Percentiles rank a stretch among this genome's conserved stretches.
phyloP scores from a whole-genome alignment of 352 stramenopile species.

The Pythium monospermum region DNA sequence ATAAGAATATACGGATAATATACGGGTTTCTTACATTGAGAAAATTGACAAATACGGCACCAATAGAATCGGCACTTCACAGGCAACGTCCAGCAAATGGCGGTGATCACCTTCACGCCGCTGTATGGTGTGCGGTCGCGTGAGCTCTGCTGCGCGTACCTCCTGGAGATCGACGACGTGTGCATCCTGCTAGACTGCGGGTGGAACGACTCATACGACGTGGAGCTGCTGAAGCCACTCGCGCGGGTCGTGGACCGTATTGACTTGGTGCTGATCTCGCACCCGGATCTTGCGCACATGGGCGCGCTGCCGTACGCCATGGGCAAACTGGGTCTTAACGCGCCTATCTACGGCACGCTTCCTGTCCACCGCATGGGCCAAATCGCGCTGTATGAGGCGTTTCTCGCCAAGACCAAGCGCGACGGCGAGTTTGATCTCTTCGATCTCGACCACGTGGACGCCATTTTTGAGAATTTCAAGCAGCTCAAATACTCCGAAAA shows the following conservation, averaged over 20 bases:
- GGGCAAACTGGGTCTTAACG: constrained; percentile 75
- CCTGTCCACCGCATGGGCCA: constrained; percentile 96
- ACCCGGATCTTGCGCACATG: constrained; percentile 88
- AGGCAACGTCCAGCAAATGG: constrained; percentile 32
- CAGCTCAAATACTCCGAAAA: constrained; percentile 96
- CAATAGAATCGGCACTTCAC: neutral
- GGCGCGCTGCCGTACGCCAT: constrained; percentile 87
- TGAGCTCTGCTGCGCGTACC: constrained; percentile 78
- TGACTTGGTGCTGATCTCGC: constrained; percentile 88
- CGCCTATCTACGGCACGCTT: constrained; percentile 92
- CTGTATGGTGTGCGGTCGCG: constrained; percentile 84
- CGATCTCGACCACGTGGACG: constrained; percentile 92
- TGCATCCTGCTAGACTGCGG: constrained; percentile 90
- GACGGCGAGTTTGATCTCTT: constrained; percentile 90
- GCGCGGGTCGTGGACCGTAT: constrained; percentile 79
- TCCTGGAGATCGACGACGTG: constrained; percentile 90
- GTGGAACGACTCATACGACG: constrained; percentile 87
- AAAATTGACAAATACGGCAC: constrained; percentile 3
- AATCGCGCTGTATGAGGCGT: constrained; percentile 95
- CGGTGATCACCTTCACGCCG: constrained; percentile 89
- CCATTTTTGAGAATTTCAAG: constrained; percentile 89
- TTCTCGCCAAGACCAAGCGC: constrained; percentile 89
- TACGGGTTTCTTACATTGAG: neutral
- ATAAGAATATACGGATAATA: constrained; percentile 10
- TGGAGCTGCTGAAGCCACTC: constrained; percentile 78